Percentiles rank a stretch among this genome's conserved stretches.
Conservation (phyloP, 352 stramenopile species). For the Globisporangium middletonii region DNA sequence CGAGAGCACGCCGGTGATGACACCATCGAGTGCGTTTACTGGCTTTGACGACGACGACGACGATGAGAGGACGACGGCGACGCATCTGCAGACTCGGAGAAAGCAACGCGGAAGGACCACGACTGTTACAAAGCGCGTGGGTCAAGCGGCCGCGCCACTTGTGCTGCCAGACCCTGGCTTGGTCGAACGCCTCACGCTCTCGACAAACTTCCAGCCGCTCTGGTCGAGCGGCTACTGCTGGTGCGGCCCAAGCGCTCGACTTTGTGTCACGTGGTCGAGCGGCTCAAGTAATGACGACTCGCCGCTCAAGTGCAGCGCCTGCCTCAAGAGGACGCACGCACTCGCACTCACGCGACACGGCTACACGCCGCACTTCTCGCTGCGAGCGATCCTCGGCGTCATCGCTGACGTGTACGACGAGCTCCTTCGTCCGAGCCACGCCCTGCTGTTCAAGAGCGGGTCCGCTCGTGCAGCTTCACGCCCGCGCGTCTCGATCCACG, state of each 20-base stretch:
- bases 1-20: background rate
- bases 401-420: constrained; percentile 50
- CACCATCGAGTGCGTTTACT: background rate
- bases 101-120: too few relatives aligned
- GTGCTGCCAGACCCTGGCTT: constrained; percentile 15
- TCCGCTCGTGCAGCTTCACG: background rate
- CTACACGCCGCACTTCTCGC: constrained; percentile 52
- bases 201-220: constrained; percentile 27
- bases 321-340: constrained; percentile 26
- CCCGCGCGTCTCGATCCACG: constrained; percentile 32
- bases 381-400: constrained; percentile 38
- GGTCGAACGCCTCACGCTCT: constrained; percentile 39
- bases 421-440: constrained; percentile 30
- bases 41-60: background rate
- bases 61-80: too few relatives aligned
- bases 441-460: constrained; percentile 39
- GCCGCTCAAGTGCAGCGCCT: constrained; percentile 14
- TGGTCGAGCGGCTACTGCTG: constrained; percentile 64
- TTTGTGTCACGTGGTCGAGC: constrained; percentile 26
- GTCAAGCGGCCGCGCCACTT: background rate
- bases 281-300: background rate
- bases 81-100: too few relatives aligned
- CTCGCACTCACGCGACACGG: constrained; percentile 19
- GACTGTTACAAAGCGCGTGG: constrained; percentile 8
- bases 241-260: constrained; percentile 19